These are phyloP conservation scores for Yamadazyma atmosphaerica DNA, from an alignment of 1,139 yeast species.

Conservation along the genomic window DNA sequence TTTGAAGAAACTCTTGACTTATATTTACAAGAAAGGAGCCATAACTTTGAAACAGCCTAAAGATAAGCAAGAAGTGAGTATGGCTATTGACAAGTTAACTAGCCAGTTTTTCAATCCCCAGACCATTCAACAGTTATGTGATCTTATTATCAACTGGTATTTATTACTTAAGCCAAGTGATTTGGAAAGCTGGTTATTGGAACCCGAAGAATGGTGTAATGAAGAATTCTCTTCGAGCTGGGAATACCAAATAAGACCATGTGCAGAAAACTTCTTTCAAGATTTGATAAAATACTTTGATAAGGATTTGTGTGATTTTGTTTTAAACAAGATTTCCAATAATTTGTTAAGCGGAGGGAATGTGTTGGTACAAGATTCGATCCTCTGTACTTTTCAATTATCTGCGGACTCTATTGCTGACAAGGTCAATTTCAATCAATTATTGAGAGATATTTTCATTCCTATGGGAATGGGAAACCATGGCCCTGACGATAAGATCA, in stretches of 20 bases:
- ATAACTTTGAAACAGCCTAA: conserved; percentile 62
- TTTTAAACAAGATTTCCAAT: conserved; percentile 62
- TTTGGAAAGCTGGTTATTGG: conserved; percentile 75
- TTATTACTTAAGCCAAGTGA: conserved; percentile 72
- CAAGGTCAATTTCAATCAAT: conserved; percentile 60
- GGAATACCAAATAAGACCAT: conserved; percentile 84
- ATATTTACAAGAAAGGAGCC: conserved; percentile 67
- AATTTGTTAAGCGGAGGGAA: conserved; percentile 49
- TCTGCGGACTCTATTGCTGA: conserved; percentile 69
- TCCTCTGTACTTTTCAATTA: conserved; percentile 77
- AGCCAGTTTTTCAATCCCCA: conserved; percentile 57
- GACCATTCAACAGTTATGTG: conserved; percentile 58
- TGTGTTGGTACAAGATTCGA: conserved; percentile 72
- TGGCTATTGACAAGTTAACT: conserved; percentile 54
- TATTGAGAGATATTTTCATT: conserved; percentile 58
- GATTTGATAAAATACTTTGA: conserved; percentile 70
- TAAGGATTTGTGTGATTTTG: conserved; percentile 57
- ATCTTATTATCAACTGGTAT: conserved; percentile 69
- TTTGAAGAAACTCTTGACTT: conserved; percentile 62
- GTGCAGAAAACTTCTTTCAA: conserved; percentile 83
- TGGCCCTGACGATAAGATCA: conserved; percentile 53
- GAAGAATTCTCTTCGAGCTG: conserved; percentile 77
- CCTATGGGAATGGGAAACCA: conserved; percentile 61
- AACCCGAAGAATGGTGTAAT: conserved; percentile 91
- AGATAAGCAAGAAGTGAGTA: conserved; percentile 59